Evolutionary conservation across 1,284 basidiomycete species (phyloP).

Genomic region (Rhodofomes roseus): DNA sequence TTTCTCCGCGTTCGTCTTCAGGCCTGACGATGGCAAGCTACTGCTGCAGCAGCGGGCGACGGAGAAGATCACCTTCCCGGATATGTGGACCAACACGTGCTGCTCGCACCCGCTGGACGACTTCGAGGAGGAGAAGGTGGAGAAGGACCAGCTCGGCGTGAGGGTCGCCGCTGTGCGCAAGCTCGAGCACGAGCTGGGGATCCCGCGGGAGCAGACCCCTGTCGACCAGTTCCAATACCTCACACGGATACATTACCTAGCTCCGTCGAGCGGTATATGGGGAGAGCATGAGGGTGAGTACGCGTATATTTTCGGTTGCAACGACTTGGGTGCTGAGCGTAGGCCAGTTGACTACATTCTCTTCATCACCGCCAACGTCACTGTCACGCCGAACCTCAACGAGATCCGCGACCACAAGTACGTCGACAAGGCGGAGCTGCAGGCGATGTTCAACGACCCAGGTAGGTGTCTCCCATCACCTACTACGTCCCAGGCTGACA

Average conservation of each 20-base stretch:
- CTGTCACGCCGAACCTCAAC: constrained; percentile 82
- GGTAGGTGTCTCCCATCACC: constrained; percentile 45
- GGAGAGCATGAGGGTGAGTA: constrained; percentile 95
- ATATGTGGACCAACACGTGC: constrained; percentile 99
- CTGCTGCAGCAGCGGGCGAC: constrained; percentile 92
- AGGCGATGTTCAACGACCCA: constrained; percentile 84
- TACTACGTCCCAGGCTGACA: no score
- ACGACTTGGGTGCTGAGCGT: constrained; percentile 10
- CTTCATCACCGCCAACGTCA: constrained; percentile 89
- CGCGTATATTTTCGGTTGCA: background rate
- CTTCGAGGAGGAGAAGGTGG: constrained; percentile 78
- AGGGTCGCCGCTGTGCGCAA: constrained; percentile 90
- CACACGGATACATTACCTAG: constrained; percentile 96
- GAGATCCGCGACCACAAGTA: constrained; percentile 93
- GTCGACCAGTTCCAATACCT: constrained; percentile 92
- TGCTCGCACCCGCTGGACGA: constrained; percentile 97
- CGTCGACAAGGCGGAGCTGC: constrained; percentile 87
- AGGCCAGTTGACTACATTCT: constrained; percentile 95
- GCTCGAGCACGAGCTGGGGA: constrained; percentile 96
- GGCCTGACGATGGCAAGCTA: constrained; percentile 92
- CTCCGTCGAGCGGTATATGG: constrained; percentile 91
- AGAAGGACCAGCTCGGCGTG: constrained; percentile 82
- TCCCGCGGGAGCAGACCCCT: constrained; percentile 75
- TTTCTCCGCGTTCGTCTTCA: constrained; percentile 97
- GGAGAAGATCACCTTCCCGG: constrained; percentile 99